Evolutionary conservation across 225 moss, liverwort and hornwort species (phyloP).

Genomic region (Sphagnum tenellum): DNA sequence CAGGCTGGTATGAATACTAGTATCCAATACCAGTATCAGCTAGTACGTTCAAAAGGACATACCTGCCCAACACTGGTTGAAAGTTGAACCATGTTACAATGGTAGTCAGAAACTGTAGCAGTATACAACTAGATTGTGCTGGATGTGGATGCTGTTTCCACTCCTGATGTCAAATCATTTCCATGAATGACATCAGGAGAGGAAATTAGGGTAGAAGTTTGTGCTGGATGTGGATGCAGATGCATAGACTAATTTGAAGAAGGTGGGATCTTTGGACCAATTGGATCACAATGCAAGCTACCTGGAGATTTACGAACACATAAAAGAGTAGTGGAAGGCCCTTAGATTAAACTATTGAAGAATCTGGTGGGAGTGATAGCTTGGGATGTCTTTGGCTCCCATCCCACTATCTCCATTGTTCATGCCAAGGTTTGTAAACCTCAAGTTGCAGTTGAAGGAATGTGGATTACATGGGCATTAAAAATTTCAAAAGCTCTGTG

Average conservation of each 20-base stretch:
- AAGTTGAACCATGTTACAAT: no score
- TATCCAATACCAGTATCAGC: no score
- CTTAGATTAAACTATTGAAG: constrained; percentile 53
- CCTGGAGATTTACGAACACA: constrained; percentile 48
- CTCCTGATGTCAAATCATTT: constrained; percentile 17
- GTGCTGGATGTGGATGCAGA: constrained; percentile 67
- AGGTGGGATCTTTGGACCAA: constrained; percentile 51
- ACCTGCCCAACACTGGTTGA: no score
- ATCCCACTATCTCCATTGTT: constrained; percentile 47
- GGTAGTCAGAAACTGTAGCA: no score
- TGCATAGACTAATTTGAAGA: constrained; percentile 50
- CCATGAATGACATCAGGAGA: constrained; percentile 86
- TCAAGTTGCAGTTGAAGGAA: constrained; percentile 59
- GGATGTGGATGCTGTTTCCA: no score
- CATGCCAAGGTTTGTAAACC: constrained; percentile 69
- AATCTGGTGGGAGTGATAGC: constrained; percentile 71
- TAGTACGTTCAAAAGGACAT: no score
- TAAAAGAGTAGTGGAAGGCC: constrained; percentile 70
- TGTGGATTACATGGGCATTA: constrained; percentile 58
- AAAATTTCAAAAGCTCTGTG: constrained; percentile 58
- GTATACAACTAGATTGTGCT: no score
- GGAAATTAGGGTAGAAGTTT: constrained; percentile 77
- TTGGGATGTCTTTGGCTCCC: constrained; percentile 29
- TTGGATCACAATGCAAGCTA: constrained; percentile 73
- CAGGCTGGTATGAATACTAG: no score